phyloP scores from a whole-genome alignment of 225 moss, liverwort and hornwort species.

The Climacium dendroides region DNA sequence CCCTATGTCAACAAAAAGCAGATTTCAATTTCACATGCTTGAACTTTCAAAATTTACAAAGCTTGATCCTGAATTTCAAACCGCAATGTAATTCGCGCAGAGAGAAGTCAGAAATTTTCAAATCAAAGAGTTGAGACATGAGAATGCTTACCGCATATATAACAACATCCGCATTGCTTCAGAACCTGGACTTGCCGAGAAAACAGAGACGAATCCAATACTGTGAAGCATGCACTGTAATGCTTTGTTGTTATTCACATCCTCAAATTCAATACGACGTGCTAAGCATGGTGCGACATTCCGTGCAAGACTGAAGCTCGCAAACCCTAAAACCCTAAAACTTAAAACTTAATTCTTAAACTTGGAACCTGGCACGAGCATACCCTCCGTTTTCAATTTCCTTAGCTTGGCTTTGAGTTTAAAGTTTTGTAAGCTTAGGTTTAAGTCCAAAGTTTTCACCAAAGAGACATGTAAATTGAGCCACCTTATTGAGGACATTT shows the following conservation, averaged over 20 bases:
- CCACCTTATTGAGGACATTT: neutral
- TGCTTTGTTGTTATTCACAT: neutral
- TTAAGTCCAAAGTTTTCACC: neutral
- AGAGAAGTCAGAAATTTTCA: neutral
- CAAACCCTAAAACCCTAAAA: neutral
- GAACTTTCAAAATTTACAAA: neutral
- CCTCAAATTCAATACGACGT: neutral
- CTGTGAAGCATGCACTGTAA: too few relatives aligned
- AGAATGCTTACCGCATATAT: neutral
- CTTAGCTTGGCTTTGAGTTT: neutral
- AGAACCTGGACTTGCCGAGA: neutral
- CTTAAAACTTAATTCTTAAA: neutral
- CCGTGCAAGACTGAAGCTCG: too few relatives aligned
- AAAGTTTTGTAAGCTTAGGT: neutral
- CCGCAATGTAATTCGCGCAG: neutral
- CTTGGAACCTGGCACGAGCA: neutral
- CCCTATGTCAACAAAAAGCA: slow-evolving; percentile 2
- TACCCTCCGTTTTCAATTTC: neutral
- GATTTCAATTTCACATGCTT: neutral
- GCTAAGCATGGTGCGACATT: neutral
- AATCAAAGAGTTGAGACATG: neutral
- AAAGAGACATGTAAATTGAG: too few relatives aligned
- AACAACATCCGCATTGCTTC: neutral
- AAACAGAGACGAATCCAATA: neutral
- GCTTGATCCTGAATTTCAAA: neutral